Base-by-base conservation (phyloP, 768 basidiomycete genomes). In the Naganishia vaughanmartiniae region DNA sequence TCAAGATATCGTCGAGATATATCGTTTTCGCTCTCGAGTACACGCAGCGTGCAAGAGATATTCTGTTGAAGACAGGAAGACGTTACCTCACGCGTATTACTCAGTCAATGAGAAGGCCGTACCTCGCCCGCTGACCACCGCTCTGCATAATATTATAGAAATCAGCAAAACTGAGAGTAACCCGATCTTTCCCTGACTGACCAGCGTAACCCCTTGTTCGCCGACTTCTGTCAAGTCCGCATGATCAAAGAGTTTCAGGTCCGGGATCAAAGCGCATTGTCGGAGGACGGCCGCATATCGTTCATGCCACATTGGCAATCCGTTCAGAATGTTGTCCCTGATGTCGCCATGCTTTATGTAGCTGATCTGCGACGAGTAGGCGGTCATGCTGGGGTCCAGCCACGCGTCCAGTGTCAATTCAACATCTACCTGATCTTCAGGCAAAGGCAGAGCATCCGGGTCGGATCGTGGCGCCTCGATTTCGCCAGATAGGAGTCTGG, bases 241-340 rank as follows among this genome's bases (percentile, higher is more conserved):
- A 51, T 79, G 75, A 3, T 65, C 30, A 36, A 82, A 56, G 4
- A 80, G 11, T 0, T 69, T 73, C 19, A 82, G 70, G 60, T 82
- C 81, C 2, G 79, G 70, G 4, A 75, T 28, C 14, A 82, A 68
- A 2, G 73, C 75, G 31, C 74, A 74, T 33, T 76, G 73, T 14
- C 73, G 57, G 1, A 82, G 70, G 21, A 73, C 74, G 15, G 78
- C 74, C 1, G 69, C 24, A 66, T 82, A 82, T 17, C 81, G 46
- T 10, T 68, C 71, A 4, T 53, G 58, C 73, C 75, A 74, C 55
- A 76, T 74, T 0, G 81, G 79, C 21, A 79, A 77, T 10, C 80
- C 80, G 56, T 81, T 79, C 4, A 81, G 66, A 46, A 82, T 78
- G 51, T 80, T 79, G 51, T 94, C 92, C 39, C 90, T 85, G 36